Base-by-base conservation (phyloP, 2,329 filamentous ascomycete genomes). In the Aspergillus vadensis region DNA sequence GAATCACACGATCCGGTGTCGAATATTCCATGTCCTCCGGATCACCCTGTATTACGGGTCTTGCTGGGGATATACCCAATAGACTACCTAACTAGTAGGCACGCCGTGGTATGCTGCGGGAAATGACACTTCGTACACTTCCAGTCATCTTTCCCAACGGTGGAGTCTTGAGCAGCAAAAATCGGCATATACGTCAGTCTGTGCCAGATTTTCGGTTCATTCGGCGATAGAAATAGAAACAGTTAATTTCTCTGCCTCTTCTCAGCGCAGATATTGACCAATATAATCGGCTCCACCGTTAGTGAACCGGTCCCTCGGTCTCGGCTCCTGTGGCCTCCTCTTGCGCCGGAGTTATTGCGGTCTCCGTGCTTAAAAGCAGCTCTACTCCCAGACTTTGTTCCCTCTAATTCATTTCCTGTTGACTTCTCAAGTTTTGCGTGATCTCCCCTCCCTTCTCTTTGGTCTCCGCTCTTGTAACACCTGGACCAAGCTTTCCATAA, bases 401-500 rank as follows among this genome's bases (percentile, higher is more conserved):
- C 15, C 23, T n/a, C 8, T 12, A 6, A 2, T 17, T 25, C 5
- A 6, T 5, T 30, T 30, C 12, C 4, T 19, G 14, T 32, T 30
- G 15, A 21, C 25, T 19, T 23, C 15, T 17, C n/a, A 10, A 1
- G 5, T 1, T 21, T 47, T 23, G 41, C 10, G 19, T 23, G 2
- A 21, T 17, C 53, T 41, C n/a, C 8, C n/a, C 17, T 55, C 12
- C 23, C n/a, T 32, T 21, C 30, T 9, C 2, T 14, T 8, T 0
- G 9, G 21, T 17, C 3, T 30, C n/a, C 21, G n/a, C 39, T 36
- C 12, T 0, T 25, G 3, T 10, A 39, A 12, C 5, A 52, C 17
- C 10, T 19, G n/a, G 2, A 19, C n/a, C 5, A 30, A 30, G n/a
- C 7, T 2, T 25, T 9, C 52, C 63, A 38, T 8, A 36, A 72